Percentiles rank a stretch among this genome's conserved stretches.
Evolutionary conservation across 768 basidiomycete genomes (phyloP).

Genomic region (Gymnopilus junonius): DNA sequence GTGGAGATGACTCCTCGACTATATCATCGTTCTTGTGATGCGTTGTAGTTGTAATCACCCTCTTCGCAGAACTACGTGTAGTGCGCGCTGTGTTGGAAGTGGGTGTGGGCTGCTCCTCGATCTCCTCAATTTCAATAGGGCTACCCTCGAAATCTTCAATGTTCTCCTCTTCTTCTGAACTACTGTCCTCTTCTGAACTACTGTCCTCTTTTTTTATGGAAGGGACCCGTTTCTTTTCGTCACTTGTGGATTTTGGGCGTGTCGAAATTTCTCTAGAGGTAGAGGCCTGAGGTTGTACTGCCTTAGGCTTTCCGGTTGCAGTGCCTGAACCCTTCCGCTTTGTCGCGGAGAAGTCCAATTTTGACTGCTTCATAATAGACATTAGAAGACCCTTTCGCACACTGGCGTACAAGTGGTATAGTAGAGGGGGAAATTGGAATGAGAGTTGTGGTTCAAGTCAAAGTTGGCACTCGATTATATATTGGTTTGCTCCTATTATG

Average conservation of each 20-base stretch:
- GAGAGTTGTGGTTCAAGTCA: background rate
- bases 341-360: slow-evolving; percentile 46
- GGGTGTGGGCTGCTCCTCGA: background rate
- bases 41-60: background rate
- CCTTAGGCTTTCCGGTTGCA: slow-evolving; percentile 24
- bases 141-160: slow-evolving; percentile 6
- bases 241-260: background rate
- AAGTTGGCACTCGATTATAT: background rate
- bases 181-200: background rate
- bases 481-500: background rate
- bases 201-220: background rate
- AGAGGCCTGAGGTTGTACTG: background rate
- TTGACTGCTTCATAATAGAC: slow-evolving; percentile 44
- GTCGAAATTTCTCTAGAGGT: background rate
- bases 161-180: background rate
- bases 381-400: background rate
- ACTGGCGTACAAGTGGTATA: background rate
- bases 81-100: background rate
- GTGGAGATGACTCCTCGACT: background rate
- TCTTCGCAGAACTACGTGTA: background rate
- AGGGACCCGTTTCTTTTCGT: background rate
- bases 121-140: background rate
- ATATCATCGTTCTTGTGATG: background rate
- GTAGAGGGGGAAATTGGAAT: background rate
- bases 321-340: slow-evolving; percentile 47